A percentile compares a stretch with the other conserved stretches of the same genome.
Evolutionary conservation across 352 stramenopile species (phyloP).

Genomic region (Phytophthora citrophthora): DNA sequence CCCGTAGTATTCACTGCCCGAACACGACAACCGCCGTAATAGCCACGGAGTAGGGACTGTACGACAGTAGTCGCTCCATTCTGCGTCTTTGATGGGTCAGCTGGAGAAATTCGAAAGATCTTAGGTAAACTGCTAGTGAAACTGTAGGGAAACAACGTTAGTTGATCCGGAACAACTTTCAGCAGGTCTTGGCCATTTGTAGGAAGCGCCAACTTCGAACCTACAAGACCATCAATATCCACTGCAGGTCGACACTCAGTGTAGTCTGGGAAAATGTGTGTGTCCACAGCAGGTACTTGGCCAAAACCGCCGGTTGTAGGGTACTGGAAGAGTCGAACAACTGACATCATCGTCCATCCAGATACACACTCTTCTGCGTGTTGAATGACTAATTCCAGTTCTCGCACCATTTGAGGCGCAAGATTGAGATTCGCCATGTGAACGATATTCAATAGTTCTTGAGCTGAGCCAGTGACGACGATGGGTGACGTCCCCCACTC

Average conservation of each 20-base stretch:
- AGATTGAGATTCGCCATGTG: constrained; percentile 18
- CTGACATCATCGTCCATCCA: constrained; percentile 18
- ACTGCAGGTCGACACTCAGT: constrained; percentile 30
- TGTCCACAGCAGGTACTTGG: constrained; percentile 24
- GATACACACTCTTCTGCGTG: constrained; percentile 1
- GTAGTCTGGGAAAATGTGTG: constrained; percentile 32
- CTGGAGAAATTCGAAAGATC: constrained; percentile 4
- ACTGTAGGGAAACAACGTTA: constrained; percentile 33
- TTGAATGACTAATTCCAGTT: constrained; percentile 12
- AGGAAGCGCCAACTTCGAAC: constrained; percentile 19
- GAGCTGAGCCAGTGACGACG: constrained; percentile 21
- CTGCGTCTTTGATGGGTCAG: constrained; percentile 6
- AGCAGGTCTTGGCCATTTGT: constrained; percentile 23
- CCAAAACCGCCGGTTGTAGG: constrained; percentile 13
- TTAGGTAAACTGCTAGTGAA: constrained; percentile 25
- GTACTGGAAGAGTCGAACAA: constrained; percentile 19
- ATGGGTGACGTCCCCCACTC: constrained; percentile 23
- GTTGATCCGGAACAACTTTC: constrained; percentile 10
- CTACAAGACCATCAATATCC: constrained; percentile 16
- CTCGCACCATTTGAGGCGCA: constrained; percentile 17
- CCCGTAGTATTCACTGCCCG: constrained; percentile 24
- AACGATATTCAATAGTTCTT: constrained; percentile 22
- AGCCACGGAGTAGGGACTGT: constrained; percentile 22
- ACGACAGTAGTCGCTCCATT: constrained; percentile 19
- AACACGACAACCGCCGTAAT: constrained; percentile 32